Conservation (phyloP, 345 rosid genomes). For the Pugionium dolabratum region DNA sequence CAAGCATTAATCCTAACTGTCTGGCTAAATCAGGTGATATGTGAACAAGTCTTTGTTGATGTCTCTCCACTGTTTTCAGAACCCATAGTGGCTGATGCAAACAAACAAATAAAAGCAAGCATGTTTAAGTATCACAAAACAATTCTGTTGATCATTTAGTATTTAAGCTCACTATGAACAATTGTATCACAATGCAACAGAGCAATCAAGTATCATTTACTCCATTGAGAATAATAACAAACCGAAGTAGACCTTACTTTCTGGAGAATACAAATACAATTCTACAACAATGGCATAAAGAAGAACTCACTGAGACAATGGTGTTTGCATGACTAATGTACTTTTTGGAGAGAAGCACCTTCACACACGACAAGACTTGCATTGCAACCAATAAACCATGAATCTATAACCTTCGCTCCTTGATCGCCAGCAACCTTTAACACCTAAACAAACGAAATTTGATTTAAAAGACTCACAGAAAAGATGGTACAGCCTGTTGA, state of each 20-base stretch:
- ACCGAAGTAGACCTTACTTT: neutral
- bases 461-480: neutral
- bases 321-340: conserved; percentile 78
- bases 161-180: conserved; percentile 12
- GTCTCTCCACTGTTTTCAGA: conserved; percentile 72
- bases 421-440: conserved; percentile 58
- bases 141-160: neutral
- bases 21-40: conserved; percentile 89
- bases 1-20: conserved; percentile 66
- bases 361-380: conserved; percentile 85
- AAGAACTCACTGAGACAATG: conserved; percentile 77
- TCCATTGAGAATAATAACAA: conserved; percentile 1
- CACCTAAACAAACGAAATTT: conserved; percentile 53
- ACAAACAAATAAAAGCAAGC: conserved; percentile 26
- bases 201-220: conserved; percentile 7
- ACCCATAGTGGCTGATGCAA: conserved; percentile 78
- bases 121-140: conserved; percentile 4
- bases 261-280: neutral
- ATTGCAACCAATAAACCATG: conserved; percentile 76
- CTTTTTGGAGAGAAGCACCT: conserved; percentile 59
- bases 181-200: conserved; percentile 11
- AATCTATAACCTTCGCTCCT: conserved; percentile 64
- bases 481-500: conserved; percentile 2
- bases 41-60: conserved; percentile 74
- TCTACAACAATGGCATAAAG: conserved; percentile 20